phyloP scores from a whole-genome alignment of 805 yeast genomes.

The Starmerella scarabaei region DNA sequence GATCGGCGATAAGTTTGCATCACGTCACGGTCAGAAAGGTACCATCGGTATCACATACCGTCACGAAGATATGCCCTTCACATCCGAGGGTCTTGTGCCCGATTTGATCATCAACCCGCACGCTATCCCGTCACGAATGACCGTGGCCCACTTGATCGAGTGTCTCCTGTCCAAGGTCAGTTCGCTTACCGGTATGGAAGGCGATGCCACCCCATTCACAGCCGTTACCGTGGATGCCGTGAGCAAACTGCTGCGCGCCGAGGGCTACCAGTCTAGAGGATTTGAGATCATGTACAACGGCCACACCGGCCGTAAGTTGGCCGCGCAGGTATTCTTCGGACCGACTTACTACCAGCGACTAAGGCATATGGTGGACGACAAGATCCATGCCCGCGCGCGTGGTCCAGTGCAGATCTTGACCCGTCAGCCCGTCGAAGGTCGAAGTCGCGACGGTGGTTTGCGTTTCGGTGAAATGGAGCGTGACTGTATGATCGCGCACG shows the following conservation, averaged over 20 bases:
- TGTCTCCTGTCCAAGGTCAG: slow-evolving; percentile 93
- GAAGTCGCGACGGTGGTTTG: slow-evolving; percentile 97
- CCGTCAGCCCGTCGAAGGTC: slow-evolving; percentile 98
- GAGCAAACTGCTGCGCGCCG: slow-evolving; percentile 80
- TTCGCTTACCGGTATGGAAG: slow-evolving; percentile 87
- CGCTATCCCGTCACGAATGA: slow-evolving; percentile 99
- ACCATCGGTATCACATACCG: slow-evolving; percentile 98
- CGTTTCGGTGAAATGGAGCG: slow-evolving; percentile 99
- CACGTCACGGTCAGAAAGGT: slow-evolving; percentile 99
- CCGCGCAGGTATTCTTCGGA: slow-evolving; percentile 99
- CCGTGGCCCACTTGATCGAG: slow-evolving; percentile 98
- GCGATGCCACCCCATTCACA: slow-evolving; percentile 98
- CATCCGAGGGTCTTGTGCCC: slow-evolving; percentile 91
- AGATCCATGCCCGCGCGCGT: slow-evolving; percentile 97
- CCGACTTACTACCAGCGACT: slow-evolving; percentile 98
- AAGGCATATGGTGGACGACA: slow-evolving; percentile 98
- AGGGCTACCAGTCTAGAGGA: slow-evolving; percentile 96
- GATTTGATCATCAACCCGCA: slow-evolving; percentile 97
- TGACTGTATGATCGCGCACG: slow-evolving; percentile 99
- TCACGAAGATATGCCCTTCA: slow-evolving; percentile 98
- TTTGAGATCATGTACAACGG: slow-evolving; percentile 98
- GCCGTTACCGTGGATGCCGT: slow-evolving; percentile 97
- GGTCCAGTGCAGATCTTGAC: slow-evolving; percentile 97
- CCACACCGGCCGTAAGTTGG: slow-evolving; percentile 92
- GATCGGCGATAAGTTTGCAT: slow-evolving; percentile 98